phyloP scores from a whole-genome alignment of 208 protist species.

The Trypanosoma vivax region DNA sequence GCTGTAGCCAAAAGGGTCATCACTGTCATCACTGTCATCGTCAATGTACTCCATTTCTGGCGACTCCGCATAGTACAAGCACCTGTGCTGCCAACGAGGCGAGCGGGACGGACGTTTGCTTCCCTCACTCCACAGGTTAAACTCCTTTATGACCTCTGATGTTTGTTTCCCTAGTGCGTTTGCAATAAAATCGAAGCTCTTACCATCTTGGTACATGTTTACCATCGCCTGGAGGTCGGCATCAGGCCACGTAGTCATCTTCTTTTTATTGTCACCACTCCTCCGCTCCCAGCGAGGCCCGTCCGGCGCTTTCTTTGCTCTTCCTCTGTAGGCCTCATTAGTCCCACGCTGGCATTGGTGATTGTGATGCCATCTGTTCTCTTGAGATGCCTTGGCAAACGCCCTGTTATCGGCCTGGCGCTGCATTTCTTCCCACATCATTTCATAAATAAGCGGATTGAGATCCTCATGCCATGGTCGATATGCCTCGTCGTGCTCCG shows the following conservation, averaged over 20 bases:
- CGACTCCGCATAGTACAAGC: constrained; percentile 70
- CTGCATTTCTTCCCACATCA: constrained; percentile 89
- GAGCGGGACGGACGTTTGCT: constrained; percentile 25
- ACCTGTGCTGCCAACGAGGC: constrained; percentile 7
- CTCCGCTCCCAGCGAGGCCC: constrained; percentile 9
- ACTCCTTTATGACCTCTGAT: constrained; percentile 61
- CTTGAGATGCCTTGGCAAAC: constrained; percentile 16
- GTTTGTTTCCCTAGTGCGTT: constrained; percentile 73
- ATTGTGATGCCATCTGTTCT: constrained; percentile 3
- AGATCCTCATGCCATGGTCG: constrained; percentile 82
- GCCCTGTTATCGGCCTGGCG: constrained; percentile 50
- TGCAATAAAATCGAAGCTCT: constrained; percentile 89
- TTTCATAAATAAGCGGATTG: constrained; percentile 81
- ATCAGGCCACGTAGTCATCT: constrained; percentile 67
- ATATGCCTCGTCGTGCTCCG: constrained; percentile 33
- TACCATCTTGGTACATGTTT: constrained; percentile 89
- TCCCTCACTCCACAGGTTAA: constrained; percentile 78
- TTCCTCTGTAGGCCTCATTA: constrained; percentile 5
- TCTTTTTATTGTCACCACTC: constrained; percentile 9
- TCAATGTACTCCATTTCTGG: constrained; percentile 45
- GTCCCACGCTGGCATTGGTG: constrained; percentile 6
- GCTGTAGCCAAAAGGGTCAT: constrained; percentile 49
- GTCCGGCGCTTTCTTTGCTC: constrained; percentile 5
- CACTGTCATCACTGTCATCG: constrained; percentile 24
- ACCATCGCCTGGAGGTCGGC: constrained; percentile 68